phyloP scores from a whole-genome alignment of 2,329 filamentous ascomycete species.

The Colletotrichum nymphaeae region DNA sequence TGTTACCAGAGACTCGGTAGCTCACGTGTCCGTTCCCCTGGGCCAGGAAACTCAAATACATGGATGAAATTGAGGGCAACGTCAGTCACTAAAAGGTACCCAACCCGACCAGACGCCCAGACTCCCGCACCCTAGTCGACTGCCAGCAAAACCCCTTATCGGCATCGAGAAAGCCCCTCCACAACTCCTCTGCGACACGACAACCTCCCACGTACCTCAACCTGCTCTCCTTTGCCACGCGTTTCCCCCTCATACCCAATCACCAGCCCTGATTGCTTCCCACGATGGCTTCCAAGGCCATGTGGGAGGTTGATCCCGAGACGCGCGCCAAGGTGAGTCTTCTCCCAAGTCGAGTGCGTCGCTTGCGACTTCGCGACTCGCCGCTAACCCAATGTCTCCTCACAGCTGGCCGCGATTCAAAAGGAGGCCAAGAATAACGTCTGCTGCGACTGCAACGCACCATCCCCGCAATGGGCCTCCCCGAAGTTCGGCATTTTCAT shows the following conservation, averaged over 20 bases:
- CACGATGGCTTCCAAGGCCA: slow-evolving; percentile 76
- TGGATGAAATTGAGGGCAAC: slow-evolving; percentile 20
- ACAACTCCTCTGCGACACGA: slow-evolving; percentile 34
- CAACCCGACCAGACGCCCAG: slow-evolving; percentile 15
- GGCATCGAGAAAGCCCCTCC: slow-evolving; percentile 29
- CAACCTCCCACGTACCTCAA: slow-evolving; percentile 16
- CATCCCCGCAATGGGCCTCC: slow-evolving; percentile 96
- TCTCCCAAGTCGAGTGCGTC: background rate
- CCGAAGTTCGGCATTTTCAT: slow-evolving; percentile 99
- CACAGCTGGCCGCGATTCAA: slow-evolving; percentile 87
- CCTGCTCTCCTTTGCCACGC: background rate
- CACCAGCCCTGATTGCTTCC: slow-evolving; percentile 14
- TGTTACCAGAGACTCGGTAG: background rate
- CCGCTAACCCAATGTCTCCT: slow-evolving; percentile 26
- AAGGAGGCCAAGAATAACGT: slow-evolving; percentile 89
- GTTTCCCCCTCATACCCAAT: slow-evolving; percentile 1
- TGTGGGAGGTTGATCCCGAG: slow-evolving; percentile 99
- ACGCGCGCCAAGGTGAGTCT: slow-evolving; percentile 86
- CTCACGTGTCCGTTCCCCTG: slow-evolving; percentile 1
- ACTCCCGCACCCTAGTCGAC: slow-evolving; percentile 18
- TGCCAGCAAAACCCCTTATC: slow-evolving; percentile 32
- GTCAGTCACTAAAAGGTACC: slow-evolving; percentile 8
- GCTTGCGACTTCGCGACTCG: slow-evolving; percentile 9
- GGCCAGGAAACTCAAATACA: background rate
- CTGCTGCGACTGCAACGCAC: slow-evolving; percentile 96